phyloP scores from a whole-genome alignment of 352 stramenopile genomes.

The Blastocystis hominis region DNA sequence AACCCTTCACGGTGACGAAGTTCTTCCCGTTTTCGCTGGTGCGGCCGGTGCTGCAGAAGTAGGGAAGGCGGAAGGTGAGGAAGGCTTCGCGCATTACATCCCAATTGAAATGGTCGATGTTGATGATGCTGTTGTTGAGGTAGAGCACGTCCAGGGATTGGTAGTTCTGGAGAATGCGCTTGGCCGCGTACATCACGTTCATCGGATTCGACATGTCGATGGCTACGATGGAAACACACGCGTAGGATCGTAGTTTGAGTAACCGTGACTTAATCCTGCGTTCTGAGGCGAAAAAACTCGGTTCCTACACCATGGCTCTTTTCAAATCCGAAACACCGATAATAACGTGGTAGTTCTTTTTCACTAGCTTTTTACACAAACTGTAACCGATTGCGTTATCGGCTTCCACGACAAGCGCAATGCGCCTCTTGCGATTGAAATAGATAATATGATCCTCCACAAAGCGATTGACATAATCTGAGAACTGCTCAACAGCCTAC shows the following conservation, averaged over 20 bases:
- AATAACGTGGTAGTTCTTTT: slow-evolving; percentile 58
- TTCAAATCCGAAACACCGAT: slow-evolving; percentile 1
- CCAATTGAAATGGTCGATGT: slow-evolving; percentile 56
- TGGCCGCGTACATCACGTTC: slow-evolving; percentile 15
- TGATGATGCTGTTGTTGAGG: slow-evolving; percentile 52
- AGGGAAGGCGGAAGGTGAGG: slow-evolving; percentile 8
- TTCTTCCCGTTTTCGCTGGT: neutral
- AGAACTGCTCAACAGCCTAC: slow-evolving; percentile 7
- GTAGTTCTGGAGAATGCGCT: slow-evolving; percentile 15
- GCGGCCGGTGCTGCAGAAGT: slow-evolving; percentile 45
- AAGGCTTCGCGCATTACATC: slow-evolving; percentile 45
- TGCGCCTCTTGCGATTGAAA: slow-evolving; percentile 15
- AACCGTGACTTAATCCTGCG: slow-evolving; percentile 39
- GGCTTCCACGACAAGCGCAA: slow-evolving; percentile 34
- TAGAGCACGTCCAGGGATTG: slow-evolving; percentile 36
- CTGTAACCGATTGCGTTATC: slow-evolving; percentile 57
- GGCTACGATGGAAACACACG: slow-evolving; percentile 37
- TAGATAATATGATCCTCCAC: slow-evolving; percentile 52
- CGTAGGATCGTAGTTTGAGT: neutral
- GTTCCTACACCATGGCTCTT: neutral
- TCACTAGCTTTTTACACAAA: slow-evolving; percentile 54
- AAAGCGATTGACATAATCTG: slow-evolving; percentile 37
- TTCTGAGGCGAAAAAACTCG: neutral
- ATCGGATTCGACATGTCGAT: slow-evolving; percentile 55
- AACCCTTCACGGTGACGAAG: slow-evolving; percentile 1